phyloP scores from a whole-genome alignment of 2,329 filamentous ascomycete genomes.

The Claviceps sp. region DNA sequence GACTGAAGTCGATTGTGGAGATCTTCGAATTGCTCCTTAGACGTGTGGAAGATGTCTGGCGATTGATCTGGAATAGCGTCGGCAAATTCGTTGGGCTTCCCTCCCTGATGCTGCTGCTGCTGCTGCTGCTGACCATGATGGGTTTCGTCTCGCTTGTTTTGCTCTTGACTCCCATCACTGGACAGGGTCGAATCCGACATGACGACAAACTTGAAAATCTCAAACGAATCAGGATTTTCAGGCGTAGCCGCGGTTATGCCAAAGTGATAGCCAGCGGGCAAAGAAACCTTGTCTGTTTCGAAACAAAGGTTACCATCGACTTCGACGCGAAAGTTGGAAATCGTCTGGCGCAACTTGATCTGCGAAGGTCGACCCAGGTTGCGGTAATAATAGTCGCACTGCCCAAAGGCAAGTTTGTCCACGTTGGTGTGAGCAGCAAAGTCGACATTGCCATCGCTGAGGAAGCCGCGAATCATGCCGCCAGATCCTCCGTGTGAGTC shows the following conservation, averaged over 20 bases:
- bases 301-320: conserved; percentile 77
- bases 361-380: conserved; percentile 78
- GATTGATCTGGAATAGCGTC: conserved; percentile 31
- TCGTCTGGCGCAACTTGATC: conserved; percentile 57
- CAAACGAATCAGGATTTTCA: conserved; percentile 88
- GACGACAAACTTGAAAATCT: conserved; percentile 76
- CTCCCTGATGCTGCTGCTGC: conserved; percentile 19
- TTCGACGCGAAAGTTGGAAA: conserved; percentile 57
- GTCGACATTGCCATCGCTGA: conserved; percentile 80
- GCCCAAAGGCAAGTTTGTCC: conserved; percentile 80
- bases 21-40: conserved; percentile 60
- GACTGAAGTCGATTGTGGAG: conserved; percentile 72
- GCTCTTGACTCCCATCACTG: conserved; percentile 6
- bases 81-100: conserved; percentile 11
- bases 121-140: conserved; percentile 11
- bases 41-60: conserved; percentile 33
- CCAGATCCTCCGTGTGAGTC: conserved; percentile 67
- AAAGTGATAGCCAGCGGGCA: conserved; percentile 72
- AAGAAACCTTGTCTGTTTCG: conserved; percentile 60
- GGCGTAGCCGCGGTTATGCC: conserved; percentile 80
- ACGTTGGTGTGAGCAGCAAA: conserved; percentile 64
- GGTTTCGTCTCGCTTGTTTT: neutral
- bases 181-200: conserved; percentile 36
- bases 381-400: conserved; percentile 82
- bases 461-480: conserved; percentile 78